A percentile compares a stretch with the other conserved stretches of the same genome.
phyloP scores from a whole-genome alignment of 768 basidiomycete species.

The Termitomyces sp. region DNA sequence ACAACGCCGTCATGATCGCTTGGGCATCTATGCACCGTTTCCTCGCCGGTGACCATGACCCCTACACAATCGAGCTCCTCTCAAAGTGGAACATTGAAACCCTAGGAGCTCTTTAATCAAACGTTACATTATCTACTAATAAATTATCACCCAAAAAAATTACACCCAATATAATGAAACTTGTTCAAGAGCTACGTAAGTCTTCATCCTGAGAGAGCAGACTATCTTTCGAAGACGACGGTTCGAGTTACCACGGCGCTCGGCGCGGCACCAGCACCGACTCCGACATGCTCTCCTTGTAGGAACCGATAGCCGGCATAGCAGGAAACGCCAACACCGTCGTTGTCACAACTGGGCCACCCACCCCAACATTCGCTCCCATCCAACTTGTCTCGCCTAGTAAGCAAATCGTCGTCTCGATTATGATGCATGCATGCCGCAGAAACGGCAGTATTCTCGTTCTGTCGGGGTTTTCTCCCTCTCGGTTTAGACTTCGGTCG shows the following conservation, averaged over 20 bases:
- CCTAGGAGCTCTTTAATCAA: neutral
- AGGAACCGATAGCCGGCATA: neutral
- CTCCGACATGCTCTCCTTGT: neutral
- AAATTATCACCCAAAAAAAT: neutral
- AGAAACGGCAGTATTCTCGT: too few species aligned
- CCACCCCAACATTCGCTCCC: too few species aligned
- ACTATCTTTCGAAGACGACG: slow-evolving; percentile 7
- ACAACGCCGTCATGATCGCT: slow-evolving; percentile 96
- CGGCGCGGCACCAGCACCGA: neutral
- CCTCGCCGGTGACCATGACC: slow-evolving; percentile 50
- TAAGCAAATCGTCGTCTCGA: too few species aligned
- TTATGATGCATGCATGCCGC: too few species aligned
- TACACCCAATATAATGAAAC: neutral
- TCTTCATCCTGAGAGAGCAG: slow-evolving; percentile 5
- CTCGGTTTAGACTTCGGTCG: too few species aligned
- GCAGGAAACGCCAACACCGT: neutral
- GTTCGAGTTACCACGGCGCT: neutral
- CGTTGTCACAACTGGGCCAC: too few species aligned
- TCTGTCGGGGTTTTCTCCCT: too few species aligned
- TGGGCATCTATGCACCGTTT: slow-evolving; percentile 89
- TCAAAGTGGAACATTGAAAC: slow-evolving; percentile 83
- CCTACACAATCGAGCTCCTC: slow-evolving; percentile 52
- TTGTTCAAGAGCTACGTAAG: neutral
- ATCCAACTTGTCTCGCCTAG: too few species aligned
- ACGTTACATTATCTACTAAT: neutral